Conservation (phyloP, 768 basidiomycete genomes). For the Boletus coccyginus region DNA sequence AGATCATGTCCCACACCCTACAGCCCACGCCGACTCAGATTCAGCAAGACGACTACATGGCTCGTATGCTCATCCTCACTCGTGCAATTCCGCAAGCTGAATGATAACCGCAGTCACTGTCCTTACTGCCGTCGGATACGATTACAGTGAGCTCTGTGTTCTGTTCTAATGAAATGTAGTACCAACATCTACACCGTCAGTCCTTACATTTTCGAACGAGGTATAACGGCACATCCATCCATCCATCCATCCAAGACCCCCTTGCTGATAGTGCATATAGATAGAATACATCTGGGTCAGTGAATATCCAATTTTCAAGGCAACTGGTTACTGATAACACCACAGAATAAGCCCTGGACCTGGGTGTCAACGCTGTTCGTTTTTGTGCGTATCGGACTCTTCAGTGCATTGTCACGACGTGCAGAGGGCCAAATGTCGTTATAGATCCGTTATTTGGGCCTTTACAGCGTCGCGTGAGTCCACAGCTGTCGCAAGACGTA, state of each 20-base stretch:
- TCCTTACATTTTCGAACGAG: no score
- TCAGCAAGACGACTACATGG: neutral
- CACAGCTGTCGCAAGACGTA: neutral
- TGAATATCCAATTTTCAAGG: neutral
- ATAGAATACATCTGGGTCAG: neutral
- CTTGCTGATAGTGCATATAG: no score
- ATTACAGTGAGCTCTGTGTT: no score
- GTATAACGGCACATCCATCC: no score
- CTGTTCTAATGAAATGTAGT: no score
- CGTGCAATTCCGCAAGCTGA: no score
- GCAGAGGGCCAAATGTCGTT: neutral
- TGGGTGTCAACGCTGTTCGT: conserved; percentile 7
- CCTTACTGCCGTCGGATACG: no score
- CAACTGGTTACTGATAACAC: neutral
- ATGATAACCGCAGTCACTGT: no score
- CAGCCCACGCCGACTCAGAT: neutral
- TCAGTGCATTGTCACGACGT: neutral
- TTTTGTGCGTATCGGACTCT: neutral
- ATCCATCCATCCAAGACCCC: no score
- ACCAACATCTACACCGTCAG: no score
- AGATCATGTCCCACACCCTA: neutral
- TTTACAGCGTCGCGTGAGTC: neutral
- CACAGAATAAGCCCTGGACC: conserved; percentile 9
- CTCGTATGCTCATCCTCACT: neutral
- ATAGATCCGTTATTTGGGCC: conserved; percentile 10